Evolutionary conservation across 495 filamentous ascomycete species (phyloP).

Genomic region (Saxophila tyrrhenica): DNA sequence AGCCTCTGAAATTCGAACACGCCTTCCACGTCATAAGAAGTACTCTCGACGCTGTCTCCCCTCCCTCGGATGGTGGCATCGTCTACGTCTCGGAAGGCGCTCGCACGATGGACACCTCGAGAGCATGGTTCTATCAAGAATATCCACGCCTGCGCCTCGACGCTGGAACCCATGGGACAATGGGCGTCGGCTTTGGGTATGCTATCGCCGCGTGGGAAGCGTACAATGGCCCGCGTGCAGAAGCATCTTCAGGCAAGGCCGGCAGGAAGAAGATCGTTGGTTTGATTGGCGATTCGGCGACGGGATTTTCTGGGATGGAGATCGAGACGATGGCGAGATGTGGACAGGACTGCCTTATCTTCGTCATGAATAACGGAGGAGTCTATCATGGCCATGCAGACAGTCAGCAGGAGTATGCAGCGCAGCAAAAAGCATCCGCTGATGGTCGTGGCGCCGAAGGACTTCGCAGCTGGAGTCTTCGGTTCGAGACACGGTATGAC

Average conservation of each 20-base stretch:
- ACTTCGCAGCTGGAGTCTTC: conserved; percentile 43
- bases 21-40: conserved; percentile 44
- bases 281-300: conserved; percentile 49
- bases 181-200: conserved; percentile 54
- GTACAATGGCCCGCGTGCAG: conserved; percentile 35
- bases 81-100: conserved; percentile 56
- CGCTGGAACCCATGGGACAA: conserved; percentile 52
- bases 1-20: conserved; percentile 42
- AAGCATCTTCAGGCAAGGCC: not conserved
- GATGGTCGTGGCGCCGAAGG: conserved; percentile 25
- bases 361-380: conserved; percentile 53
- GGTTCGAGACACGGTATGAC: conserved; percentile 48
- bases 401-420: conserved; percentile 29
- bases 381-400: conserved; percentile 48
- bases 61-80: conserved; percentile 36
- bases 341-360: conserved; percentile 46
- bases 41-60: conserved; percentile 32
- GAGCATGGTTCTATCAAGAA: conserved; percentile 43
- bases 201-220: conserved; percentile 50
- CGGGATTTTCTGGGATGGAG: conserved; percentile 50
- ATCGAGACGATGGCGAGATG: conserved; percentile 55
- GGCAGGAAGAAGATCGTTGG: conserved; percentile 46
- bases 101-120: conserved; percentile 55
- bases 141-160: conserved; percentile 50
- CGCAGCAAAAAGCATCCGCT: conserved; percentile 24